These are phyloP conservation scores for Mycosarcoma mackinlayi DNA, from an alignment of 1,284 basidiomycete species.

Conservation along the genomic window DNA sequence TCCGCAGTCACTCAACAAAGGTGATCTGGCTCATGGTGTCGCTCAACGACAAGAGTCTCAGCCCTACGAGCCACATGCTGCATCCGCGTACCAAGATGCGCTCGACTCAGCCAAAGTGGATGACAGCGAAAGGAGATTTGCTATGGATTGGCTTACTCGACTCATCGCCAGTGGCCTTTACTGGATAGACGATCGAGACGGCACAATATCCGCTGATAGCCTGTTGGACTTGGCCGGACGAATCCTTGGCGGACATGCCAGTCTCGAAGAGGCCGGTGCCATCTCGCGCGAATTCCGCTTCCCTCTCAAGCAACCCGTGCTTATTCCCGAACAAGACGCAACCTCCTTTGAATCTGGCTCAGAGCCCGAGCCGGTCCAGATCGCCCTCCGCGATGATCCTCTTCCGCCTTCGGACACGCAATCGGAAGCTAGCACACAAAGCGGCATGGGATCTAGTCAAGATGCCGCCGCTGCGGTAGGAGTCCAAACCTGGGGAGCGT, in stretches of 20 bases:
- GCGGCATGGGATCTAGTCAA: conserved; percentile 14
- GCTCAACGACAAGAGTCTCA: conserved; percentile 13
- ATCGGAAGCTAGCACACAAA: conserved; percentile 14
- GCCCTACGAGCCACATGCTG: background rate
- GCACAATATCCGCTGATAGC: conserved; percentile 10
- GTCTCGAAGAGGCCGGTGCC: conserved; percentile 41
- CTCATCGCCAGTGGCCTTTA: conserved; percentile 43
- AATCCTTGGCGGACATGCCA: conserved; percentile 38
- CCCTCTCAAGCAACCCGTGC: conserved; percentile 22
- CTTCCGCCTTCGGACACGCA: conserved; percentile 36
- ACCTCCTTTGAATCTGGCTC: background rate
- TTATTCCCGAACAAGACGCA: conserved; percentile 15
- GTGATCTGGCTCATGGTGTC: no score
- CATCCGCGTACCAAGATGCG: conserved; percentile 17
- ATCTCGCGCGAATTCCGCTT: conserved; percentile 43
- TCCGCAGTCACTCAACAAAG: conserved; percentile 27
- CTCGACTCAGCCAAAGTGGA: conserved; percentile 36
- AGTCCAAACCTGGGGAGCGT: conserved; percentile 49
- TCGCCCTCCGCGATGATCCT: conserved; percentile 38
- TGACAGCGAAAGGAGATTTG: conserved; percentile 36
- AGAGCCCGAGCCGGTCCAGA: conserved; percentile 6
- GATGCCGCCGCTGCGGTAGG: conserved; percentile 50
- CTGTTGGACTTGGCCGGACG: conserved; percentile 47
- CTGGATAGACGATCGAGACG: conserved; percentile 32
- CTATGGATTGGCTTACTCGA: conserved; percentile 48